These are phyloP conservation scores for Inosperma sp. DNA, from an alignment of 768 basidiomycete genomes.

Conservation along the genomic window DNA sequence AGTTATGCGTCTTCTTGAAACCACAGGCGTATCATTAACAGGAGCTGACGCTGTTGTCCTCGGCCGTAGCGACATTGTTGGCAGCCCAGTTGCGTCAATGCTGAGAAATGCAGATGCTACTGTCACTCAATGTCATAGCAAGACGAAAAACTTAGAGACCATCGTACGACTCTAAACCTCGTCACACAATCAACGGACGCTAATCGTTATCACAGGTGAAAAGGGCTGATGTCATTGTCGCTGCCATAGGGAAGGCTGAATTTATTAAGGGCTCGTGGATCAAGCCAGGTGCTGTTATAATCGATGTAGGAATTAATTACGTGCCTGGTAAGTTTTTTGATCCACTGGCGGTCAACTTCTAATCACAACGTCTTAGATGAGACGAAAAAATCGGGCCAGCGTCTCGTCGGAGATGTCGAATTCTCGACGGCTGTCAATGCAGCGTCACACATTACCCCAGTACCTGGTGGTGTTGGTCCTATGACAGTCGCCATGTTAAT, in stretches of 20 bases:
- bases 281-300: conserved; percentile 91
- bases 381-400: conserved; percentile 91
- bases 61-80: conserved; percentile 96
- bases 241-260: conserved; percentile 92
- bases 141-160: conserved; percentile 73
- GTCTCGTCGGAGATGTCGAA: conserved; percentile 94
- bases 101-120: conserved; percentile 89
- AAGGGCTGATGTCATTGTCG: conserved; percentile 87
- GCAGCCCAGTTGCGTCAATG: conserved; percentile 90
- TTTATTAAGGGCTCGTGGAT: conserved; percentile 92
- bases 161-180: conserved; percentile 49
- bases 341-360: not conserved
- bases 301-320: conserved; percentile 98
- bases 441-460: conserved; percentile 92
- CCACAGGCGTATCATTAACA: conserved; percentile 69
- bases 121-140: conserved; percentile 95
- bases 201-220: conserved; percentile 50
- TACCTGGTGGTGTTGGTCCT: conserved; percentile 98
- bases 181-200: not conserved
- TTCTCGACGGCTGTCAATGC: conserved; percentile 69
- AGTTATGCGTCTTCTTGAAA: conserved; percentile 84
- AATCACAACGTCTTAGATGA: conserved; percentile 47
- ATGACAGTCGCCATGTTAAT: conserved; percentile 99
- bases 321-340: conserved; percentile 58
- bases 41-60: conserved; percentile 89